Conservation (phyloP, 179 eudicot species). For the Corrigiola litoralis region DNA sequence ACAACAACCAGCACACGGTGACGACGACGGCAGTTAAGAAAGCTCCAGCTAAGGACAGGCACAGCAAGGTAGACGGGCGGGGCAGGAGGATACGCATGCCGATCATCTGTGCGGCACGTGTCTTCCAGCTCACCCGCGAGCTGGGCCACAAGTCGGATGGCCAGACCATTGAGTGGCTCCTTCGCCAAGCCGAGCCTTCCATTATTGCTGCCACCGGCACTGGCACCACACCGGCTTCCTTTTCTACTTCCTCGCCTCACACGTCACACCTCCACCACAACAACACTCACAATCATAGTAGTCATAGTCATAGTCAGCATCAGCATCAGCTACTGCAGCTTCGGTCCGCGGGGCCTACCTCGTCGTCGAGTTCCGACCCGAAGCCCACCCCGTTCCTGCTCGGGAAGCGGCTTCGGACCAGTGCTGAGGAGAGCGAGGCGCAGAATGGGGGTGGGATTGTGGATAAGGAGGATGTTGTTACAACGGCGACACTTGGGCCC, state of each 20-base stretch:
- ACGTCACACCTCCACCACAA: constrained; percentile 17
- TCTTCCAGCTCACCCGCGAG: constrained; percentile 69
- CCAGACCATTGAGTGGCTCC: constrained; percentile 78
- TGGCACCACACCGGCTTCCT: constrained; percentile 67
- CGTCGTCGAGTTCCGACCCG: constrained; percentile 10
- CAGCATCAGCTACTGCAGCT: too few relatives aligned
- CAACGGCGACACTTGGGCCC: constrained; percentile 29
- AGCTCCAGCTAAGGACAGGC: constrained; percentile 78
- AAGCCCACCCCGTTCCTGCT: constrained; percentile 59
- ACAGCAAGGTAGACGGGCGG: constrained; percentile 72
- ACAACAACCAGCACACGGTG: not conserved
- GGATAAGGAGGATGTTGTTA: constrained; percentile 32
- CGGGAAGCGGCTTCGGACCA: constrained; percentile 65
- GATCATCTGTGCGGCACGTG: constrained; percentile 75
- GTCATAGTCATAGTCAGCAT: too few relatives aligned
- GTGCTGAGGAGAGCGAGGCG: constrained; percentile 26
- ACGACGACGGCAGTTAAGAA: constrained; percentile 51
- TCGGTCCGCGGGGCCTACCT: constrained; percentile 10
- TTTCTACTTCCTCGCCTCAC: constrained; percentile 51
- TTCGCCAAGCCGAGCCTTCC: constrained; percentile 79
- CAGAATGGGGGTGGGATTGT: constrained; percentile 29
- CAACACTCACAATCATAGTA: too few relatives aligned
- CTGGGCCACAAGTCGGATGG: constrained; percentile 77
- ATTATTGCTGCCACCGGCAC: constrained; percentile 86
- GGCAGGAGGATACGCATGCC: constrained; percentile 75